Evolutionary conservation across 805 yeast genomes (phyloP), one percentile per base, ranked within the genome.

Genomic region (Kazachstania kunashirensis): DNA sequence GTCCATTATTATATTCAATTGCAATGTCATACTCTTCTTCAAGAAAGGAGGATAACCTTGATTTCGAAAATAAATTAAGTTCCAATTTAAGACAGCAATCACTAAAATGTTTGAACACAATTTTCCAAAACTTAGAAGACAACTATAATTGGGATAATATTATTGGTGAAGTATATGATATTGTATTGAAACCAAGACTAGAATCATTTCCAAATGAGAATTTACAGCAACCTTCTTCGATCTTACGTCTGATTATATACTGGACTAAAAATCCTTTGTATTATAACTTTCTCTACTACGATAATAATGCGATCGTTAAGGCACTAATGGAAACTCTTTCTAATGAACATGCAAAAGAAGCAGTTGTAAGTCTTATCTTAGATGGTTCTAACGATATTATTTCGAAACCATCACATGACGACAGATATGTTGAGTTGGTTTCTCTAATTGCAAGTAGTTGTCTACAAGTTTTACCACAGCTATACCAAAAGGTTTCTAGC

Each of bases 191-290:
- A 15, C 86, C 94, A 6, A 72, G 94, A 50, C 64, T 92, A 47
- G 64, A 42, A 1, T 63, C 68, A 10, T 89, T 89, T 57, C 79
- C 79, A 3, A 69, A 62, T 28, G 95, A 82, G 49, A 92, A 89
- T 54, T 63, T 80, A 23, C 94, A 85, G 52, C 85, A 81, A 49
- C 79, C 89, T 0, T 85, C 96, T 0, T 71, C 94, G 0, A 54
- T 89, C 30, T 62, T 88, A 73, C 73, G 67, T 38, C 53, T 85
- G 8, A 70, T 89, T 49, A 58, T 74, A 6, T 61, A 70, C 7
- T 72, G 94, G 77, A 63, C 81, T 33, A 52, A 65, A 4, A 53
- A 60, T 23, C 61, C 64, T 5, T 61, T 63, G 16, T 65, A 79
- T 26, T 61, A 68, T 32, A 64, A 65, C 11, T 73, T 79, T 40